Evolutionary conservation across 306 rosid genomes (phyloP).

Genomic region (Cucumis hystrix): DNA sequence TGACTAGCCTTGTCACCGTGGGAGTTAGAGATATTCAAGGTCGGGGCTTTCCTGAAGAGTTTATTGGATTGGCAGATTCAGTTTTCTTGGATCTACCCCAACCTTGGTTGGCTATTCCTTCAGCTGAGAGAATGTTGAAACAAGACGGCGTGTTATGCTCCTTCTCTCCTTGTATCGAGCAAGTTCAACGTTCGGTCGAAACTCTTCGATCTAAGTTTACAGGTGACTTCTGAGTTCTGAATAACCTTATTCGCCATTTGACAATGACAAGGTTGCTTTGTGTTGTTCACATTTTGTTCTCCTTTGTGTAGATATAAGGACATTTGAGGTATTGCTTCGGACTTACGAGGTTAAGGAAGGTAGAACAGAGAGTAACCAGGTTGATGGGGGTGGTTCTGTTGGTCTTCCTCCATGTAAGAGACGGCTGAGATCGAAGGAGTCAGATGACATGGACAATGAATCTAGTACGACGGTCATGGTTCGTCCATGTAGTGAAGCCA

Average conservation of each 20-base stretch:
- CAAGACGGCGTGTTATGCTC: constrained; percentile 65
- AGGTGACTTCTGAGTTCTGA: constrained; percentile 20
- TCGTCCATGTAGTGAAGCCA: constrained; percentile 57
- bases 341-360: constrained; percentile 46
- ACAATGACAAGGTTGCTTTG: neutral
- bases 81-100: constrained; percentile 86
- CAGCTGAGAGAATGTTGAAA: constrained; percentile 58
- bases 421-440: neutral
- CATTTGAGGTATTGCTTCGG: constrained; percentile 75
- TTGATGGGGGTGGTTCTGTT: neutral
- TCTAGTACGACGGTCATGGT: constrained; percentile 41
- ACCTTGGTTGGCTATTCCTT: constrained; percentile 84
- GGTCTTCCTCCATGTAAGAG: constrained; percentile 33
- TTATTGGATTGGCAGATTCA: constrained; percentile 43
- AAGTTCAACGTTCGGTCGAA: constrained; percentile 62
- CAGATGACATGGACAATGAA: constrained; percentile 18
- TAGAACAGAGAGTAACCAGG: neutral
- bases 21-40: constrained; percentile 80
- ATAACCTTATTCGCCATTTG: neutral
- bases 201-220: constrained; percentile 47
- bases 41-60: constrained; percentile 70
- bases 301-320: constrained; percentile 47
- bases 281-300: neutral
- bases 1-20: constrained; percentile 54
- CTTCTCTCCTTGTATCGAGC: constrained; percentile 77